Conservation (phyloP, 1,139 yeast genomes). For the Eremothecium gossypii region DNA sequence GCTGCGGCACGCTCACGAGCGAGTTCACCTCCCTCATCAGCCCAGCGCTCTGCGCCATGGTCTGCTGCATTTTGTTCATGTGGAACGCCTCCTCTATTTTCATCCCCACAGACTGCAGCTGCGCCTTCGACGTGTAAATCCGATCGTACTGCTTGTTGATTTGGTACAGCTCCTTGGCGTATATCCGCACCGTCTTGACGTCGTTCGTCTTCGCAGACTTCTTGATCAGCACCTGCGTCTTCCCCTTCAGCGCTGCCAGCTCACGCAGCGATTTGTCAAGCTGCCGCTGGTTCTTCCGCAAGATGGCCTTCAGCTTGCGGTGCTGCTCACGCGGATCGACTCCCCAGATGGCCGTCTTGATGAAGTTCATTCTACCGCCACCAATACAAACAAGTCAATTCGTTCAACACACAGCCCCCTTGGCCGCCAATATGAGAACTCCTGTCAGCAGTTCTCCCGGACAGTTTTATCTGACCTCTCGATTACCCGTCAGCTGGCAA, state of each 20-base stretch:
- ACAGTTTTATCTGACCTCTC: too few relatives aligned
- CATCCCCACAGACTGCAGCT: slow-evolving; percentile 76
- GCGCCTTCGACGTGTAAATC: slow-evolving; percentile 72
- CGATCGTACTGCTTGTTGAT: slow-evolving; percentile 68
- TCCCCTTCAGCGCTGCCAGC: slow-evolving; percentile 50
- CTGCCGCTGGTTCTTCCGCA: slow-evolving; percentile 79
- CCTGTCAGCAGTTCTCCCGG: too few relatives aligned
- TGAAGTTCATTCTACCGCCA: slow-evolving; percentile 44
- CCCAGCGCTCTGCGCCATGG: slow-evolving; percentile 68
- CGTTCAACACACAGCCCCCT: too few relatives aligned
- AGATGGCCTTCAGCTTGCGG: slow-evolving; percentile 69
- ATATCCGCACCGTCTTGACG: slow-evolving; percentile 59
- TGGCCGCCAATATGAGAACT: too few relatives aligned
- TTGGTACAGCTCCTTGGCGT: slow-evolving; percentile 74
- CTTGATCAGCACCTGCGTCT: slow-evolving; percentile 68
- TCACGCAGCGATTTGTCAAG: slow-evolving; percentile 69
- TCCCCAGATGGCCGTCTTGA: slow-evolving; percentile 85
- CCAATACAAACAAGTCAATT: neutral
- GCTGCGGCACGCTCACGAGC: slow-evolving; percentile 68
- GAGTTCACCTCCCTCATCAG: slow-evolving; percentile 86
- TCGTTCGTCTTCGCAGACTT: slow-evolving; percentile 75
- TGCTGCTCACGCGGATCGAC: slow-evolving; percentile 95
- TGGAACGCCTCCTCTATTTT: slow-evolving; percentile 90
- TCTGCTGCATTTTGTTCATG: slow-evolving; percentile 71
- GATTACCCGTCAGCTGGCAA: too few relatives aligned